These are phyloP conservation scores for Wickerhamomyces ciferrii DNA, from an alignment of 805 yeast species.

Conservation along the genomic window DNA sequence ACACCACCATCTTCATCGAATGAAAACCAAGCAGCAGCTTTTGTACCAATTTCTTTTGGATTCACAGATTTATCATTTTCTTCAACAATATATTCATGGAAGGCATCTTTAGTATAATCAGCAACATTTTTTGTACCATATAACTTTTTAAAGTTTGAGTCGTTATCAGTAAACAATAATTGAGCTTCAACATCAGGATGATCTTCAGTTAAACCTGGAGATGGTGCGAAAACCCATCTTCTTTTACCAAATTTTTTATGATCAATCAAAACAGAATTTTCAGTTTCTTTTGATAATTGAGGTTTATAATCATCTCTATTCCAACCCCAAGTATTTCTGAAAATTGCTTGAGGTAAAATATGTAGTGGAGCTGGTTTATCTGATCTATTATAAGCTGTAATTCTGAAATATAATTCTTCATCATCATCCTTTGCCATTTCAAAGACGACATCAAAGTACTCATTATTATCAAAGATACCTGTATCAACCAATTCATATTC, in stretches of 20 bases:
- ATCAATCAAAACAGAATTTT: constrained; percentile 48
- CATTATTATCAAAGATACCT: constrained; percentile 54
- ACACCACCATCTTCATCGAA: constrained; percentile 76
- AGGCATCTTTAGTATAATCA: constrained; percentile 78
- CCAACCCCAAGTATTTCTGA: constrained; percentile 95
- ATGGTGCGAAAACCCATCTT: constrained; percentile 70
- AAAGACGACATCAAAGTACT: constrained; percentile 80
- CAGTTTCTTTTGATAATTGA: constrained; percentile 32
- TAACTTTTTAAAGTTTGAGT: constrained; percentile 67
- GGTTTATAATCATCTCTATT: constrained; percentile 54
- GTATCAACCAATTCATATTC: constrained; percentile 88
- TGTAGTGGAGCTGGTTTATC: constrained; percentile 84
- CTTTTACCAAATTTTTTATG: constrained; percentile 68
- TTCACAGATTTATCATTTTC: constrained; percentile 58
- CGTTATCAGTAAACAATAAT: constrained; percentile 84
- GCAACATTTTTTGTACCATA: constrained; percentile 50
- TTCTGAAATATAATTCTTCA: constrained; percentile 74
- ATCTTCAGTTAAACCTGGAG: constrained; percentile 65
- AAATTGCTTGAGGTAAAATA: constrained; percentile 76
- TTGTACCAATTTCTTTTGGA: constrained; percentile 70
- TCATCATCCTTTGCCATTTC: constrained; percentile 86
- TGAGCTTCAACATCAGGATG: constrained; percentile 67
- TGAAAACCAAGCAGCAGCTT: constrained; percentile 77
- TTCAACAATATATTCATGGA: constrained; percentile 76
- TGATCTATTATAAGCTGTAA: constrained; percentile 85